These are phyloP conservation scores for Pichia terricola DNA, from an alignment of 1,139 yeast species.

Conservation along the genomic window DNA sequence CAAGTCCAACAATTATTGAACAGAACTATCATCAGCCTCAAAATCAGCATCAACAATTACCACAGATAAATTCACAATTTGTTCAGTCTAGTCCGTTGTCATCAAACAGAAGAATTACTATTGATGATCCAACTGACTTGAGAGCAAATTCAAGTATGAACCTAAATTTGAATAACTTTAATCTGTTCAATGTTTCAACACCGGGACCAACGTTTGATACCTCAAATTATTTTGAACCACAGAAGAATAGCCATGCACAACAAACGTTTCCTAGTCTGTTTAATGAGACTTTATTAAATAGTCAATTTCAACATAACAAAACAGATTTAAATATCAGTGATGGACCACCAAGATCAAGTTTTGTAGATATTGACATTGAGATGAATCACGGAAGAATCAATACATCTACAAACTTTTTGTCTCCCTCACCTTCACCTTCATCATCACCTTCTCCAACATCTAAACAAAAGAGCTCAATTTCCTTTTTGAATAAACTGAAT, in stretches of 20 bases:
- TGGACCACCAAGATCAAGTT: not conserved
- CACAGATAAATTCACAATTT: no score
- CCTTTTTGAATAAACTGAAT: no score
- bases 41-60: not conserved
- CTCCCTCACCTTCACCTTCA: not conserved
- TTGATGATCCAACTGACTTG: not conserved
- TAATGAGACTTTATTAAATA: not conserved
- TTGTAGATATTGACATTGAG: not conserved
- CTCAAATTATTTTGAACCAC: not conserved
- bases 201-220: constrained; percentile 7
- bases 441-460: not conserved
- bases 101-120: constrained; percentile 1
- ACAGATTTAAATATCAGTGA: not conserved
- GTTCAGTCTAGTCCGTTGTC: constrained; percentile 2
- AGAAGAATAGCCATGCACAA: not conserved
- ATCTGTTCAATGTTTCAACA: not conserved
- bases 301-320: not conserved
- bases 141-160: not conserved
- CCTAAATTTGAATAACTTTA: not conserved
- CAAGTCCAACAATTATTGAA: constrained; percentile 24
- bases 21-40: constrained; percentile 1
- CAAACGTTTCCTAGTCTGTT: constrained; percentile 1
- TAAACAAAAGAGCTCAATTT: no score
- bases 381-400: not conserved
- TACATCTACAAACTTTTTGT: constrained; percentile 1